phyloP scores from a whole-genome alignment of 2,329 filamentous ascomycete species.

The Cladosporium sphaerospermum region DNA sequence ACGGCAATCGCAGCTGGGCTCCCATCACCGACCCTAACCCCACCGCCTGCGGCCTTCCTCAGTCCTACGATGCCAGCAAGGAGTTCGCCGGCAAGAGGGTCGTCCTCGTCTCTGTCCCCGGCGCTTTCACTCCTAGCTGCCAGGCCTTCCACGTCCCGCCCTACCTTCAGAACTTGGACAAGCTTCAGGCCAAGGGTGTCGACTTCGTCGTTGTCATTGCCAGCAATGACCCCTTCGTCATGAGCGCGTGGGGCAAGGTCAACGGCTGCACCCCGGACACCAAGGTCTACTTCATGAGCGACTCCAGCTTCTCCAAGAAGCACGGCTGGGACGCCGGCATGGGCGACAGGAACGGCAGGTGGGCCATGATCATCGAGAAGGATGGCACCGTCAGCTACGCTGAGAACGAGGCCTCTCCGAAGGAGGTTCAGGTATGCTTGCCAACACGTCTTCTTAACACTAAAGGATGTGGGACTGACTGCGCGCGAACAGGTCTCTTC shows the following conservation, averaged over 20 bases:
- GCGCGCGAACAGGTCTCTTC: conserved; percentile 36
- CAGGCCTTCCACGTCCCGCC: conserved; percentile 73
- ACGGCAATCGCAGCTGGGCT: conserved; percentile 54
- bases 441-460: too few species aligned
- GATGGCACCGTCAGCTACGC: conserved; percentile 79
- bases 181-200: conserved; percentile 73
- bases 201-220: conserved; percentile 77
- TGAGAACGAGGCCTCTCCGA: conserved; percentile 58
- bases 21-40: conserved; percentile 68
- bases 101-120: conserved; percentile 62
- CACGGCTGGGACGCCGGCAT: conserved; percentile 65
- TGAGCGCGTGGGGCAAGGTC: conserved; percentile 86
- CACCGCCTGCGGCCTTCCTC: conserved; percentile 70
- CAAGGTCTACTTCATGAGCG: conserved; percentile 71
- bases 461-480: background rate
- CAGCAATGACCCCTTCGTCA: conserved; percentile 79
- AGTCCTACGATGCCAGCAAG: conserved; percentile 73
- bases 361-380: conserved; percentile 70
- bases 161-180: conserved; percentile 65
- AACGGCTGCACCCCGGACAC: conserved; percentile 69
- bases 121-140: conserved; percentile 84
- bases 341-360: conserved; percentile 69
- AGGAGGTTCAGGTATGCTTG: conserved; percentile 41
- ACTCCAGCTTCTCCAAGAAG: conserved; percentile 70
- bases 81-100: conserved; percentile 67